Evolutionary conservation across 768 basidiomycete genomes (phyloP), one percentile per base, ranked within the genome.

Genomic region (Boletus pseudo-olivaceus): DNA sequence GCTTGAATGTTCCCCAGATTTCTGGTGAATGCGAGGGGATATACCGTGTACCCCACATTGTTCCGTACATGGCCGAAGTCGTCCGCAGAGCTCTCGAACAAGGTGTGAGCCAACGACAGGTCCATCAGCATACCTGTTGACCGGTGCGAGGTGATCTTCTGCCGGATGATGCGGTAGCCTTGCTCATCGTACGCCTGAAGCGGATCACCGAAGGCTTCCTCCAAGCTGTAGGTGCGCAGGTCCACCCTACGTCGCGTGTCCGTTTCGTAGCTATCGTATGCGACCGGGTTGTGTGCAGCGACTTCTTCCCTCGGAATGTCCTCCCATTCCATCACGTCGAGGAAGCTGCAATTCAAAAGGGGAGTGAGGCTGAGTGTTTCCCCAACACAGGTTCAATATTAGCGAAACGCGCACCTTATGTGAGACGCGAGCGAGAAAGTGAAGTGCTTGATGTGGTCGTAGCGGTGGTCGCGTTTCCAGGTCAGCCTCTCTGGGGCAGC

Each of bases 401-500:
- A n/a, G n/a, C n/a, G n/a, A n/a, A n/a, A n/a, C 53, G 15, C 19
- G 1, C 7, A 40, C 39, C 39, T 40, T 34, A 54, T 26, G 41
- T 54, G 41, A 0, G 47, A 19, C 2, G 53, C 41, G 4, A 54
- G 6, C 2, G 47, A 54, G 20, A 54, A 54, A 0, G 41, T 29
- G 34, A 49, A 26, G 15, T 54, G 47, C 2, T 32, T 35, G 53
- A 54, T 49, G 32, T 53, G 53, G 0, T 53, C 32, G 5, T 48
- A 53, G 1, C 0, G 5, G 4, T 54, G 53, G 7, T 54, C 47
- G 0, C 17, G 17, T 11, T 54, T 54, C 53, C 47, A 53, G 5
- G 38, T 33, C 4, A 23, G 17, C 4, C 47, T 14, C 45, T 49
- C 47, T 1, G 38, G 17, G 1, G 19, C 2, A 33, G 11, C 4